These are phyloP conservation scores for Picea abies DNA, from an alignment of 83 land plant genomes.

Conservation along the genomic window DNA sequence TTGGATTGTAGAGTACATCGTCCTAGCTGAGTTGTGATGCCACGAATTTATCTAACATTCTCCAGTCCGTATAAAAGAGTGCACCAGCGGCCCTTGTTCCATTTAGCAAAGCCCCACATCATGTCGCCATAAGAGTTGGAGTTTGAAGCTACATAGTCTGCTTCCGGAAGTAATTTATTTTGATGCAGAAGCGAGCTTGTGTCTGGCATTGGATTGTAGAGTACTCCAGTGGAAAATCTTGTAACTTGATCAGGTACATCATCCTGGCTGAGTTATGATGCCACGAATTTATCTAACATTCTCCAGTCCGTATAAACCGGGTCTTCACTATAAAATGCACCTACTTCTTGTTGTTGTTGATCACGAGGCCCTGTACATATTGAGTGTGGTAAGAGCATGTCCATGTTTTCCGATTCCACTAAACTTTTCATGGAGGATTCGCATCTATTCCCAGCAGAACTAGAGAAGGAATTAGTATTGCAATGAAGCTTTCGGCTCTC, in stretches of 20 bases:
- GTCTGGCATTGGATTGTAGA: no score
- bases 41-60: slow-evolving; percentile 65
- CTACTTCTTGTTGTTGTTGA: slow-evolving; percentile 11
- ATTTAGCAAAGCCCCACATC: slow-evolving; percentile 10
- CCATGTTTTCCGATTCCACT: not conserved
- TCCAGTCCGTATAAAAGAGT: slow-evolving; percentile 46
- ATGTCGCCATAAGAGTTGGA: not conserved
- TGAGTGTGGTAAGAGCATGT: not conserved
- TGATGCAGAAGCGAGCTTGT: not conserved
- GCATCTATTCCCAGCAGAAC: slow-evolving; percentile 22
- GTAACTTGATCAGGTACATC: slow-evolving; percentile 19
- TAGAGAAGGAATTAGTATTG: slow-evolving; percentile 16
- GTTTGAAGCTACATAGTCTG: slow-evolving; percentile 4
- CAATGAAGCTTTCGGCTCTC: slow-evolving; percentile 35
- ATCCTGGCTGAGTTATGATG: slow-evolving; percentile 46
- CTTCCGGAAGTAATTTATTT: not conserved
- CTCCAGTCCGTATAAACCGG: slow-evolving; percentile 62
- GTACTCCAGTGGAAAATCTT: not conserved
- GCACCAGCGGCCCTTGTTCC: no score
- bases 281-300: slow-evolving; percentile 68
- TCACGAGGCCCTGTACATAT: not conserved
- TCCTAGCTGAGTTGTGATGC: slow-evolving; percentile 52
- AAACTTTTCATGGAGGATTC: slow-evolving; percentile 1
- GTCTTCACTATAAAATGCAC: not conserved
- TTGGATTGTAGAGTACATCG: slow-evolving; percentile 18